Conservation (phyloP, 805 yeast species). For the Lipomyces japonicus region DNA sequence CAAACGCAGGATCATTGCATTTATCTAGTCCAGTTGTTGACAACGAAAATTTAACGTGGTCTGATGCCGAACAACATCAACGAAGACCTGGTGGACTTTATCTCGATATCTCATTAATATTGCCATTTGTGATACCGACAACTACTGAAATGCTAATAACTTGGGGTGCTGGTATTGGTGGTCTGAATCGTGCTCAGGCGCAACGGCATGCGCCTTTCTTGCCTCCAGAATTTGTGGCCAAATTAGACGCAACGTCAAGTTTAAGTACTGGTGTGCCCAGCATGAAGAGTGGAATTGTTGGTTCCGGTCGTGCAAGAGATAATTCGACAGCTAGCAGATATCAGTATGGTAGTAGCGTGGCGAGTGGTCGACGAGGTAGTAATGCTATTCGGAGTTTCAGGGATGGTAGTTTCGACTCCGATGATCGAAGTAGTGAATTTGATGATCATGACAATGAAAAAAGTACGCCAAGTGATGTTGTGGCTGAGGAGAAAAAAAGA, state of each 20-base stretch:
- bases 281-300: constrained; percentile 18
- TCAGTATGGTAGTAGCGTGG: not conserved
- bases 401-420: not conserved
- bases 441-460: not conserved
- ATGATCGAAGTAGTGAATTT: not conserved
- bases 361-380: not conserved
- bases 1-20: not conserved
- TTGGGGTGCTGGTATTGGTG: constrained; percentile 76
- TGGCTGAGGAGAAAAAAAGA: not conserved
- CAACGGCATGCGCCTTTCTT: constrained; percentile 64
- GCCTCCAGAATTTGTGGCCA: constrained; percentile 67
- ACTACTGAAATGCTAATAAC: constrained; percentile 63
- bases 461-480: not conserved
- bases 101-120: constrained; percentile 36
- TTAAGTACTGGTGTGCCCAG: constrained; percentile 25
- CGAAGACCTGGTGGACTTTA: constrained; percentile 26
- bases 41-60: not conserved
- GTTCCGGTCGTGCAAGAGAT: constrained; percentile 9
- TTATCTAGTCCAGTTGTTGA: not conserved
- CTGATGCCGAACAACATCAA: constrained; percentile 13
- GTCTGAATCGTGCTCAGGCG: constrained; percentile 52
- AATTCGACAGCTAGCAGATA: constrained; percentile 6
- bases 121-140: constrained; percentile 67
- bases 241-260: constrained; percentile 50
- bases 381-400: not conserved